A percentile compares a stretch with the other conserved stretches of the same genome.
phyloP scores from a whole-genome alignment of 2,329 filamentous ascomycete species.

The Aspergillus udagawae region DNA sequence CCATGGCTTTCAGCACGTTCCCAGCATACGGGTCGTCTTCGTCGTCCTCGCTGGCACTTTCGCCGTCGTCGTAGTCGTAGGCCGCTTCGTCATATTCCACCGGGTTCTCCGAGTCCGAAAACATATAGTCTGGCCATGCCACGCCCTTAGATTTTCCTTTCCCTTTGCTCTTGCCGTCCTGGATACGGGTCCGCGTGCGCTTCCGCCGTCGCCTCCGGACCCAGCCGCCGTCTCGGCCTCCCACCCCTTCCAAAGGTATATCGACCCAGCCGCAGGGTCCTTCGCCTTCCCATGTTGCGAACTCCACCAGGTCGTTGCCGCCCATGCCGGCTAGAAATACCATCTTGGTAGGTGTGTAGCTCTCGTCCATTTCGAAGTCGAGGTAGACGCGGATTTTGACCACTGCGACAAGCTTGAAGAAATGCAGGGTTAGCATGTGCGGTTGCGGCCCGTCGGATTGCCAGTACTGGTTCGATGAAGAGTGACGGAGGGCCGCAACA shows the following conservation, averaged over 20 bases:
- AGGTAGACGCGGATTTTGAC: conserved; percentile 57
- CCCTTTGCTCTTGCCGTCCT: conserved; percentile 14
- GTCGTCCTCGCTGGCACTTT: conserved; percentile 21
- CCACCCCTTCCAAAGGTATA: conserved; percentile 65
- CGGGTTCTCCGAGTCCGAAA: conserved; percentile 12
- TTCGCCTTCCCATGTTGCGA: conserved; percentile 72
- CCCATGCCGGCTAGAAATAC: conserved; percentile 84
- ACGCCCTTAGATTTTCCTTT: conserved; percentile 9
- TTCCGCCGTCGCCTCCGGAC: conserved; percentile 20
- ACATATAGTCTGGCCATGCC: conserved; percentile 9
- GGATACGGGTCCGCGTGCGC: conserved; percentile 8
- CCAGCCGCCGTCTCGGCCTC: conserved; percentile 38
- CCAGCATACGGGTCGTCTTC: conserved; percentile 50
- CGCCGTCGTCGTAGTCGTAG: conserved; percentile 23
- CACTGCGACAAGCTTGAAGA: conserved; percentile 54
- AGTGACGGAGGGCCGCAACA: conserved; percentile 56
- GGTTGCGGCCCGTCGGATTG: conserved; percentile 65
- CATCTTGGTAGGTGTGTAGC: conserved; percentile 93
- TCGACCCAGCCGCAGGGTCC: conserved; percentile 88
- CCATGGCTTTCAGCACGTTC: conserved; percentile 77
- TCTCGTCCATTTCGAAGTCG: conserved; percentile 90
- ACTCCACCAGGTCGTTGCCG: conserved; percentile 86
- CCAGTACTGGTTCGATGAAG: conserved; percentile 58
- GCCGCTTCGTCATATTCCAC: conserved; percentile 23
- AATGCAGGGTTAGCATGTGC: conserved; percentile 60